phyloP scores from a whole-genome alignment of 2,329 filamentous ascomycete species.

The Leptoxyphium fumago region DNA sequence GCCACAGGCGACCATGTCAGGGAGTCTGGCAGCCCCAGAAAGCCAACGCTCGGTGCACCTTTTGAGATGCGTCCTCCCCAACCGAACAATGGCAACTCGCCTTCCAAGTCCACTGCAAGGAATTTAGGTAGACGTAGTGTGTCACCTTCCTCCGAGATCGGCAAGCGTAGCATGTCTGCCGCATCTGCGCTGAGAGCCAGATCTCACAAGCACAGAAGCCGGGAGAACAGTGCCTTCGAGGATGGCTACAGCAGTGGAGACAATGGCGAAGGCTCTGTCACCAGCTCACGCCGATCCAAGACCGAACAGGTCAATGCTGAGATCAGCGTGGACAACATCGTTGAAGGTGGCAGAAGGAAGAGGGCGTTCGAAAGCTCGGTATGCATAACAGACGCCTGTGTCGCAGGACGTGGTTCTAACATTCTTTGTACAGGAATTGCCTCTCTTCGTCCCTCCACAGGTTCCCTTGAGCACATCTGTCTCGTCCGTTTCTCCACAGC shows the following conservation, averaged over 20 bases:
- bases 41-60: slow-evolving; percentile 46
- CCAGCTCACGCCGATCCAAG: slow-evolving; percentile 58
- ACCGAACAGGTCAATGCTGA: slow-evolving; percentile 85
- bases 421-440: slow-evolving; percentile 57
- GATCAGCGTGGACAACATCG: slow-evolving; percentile 95
- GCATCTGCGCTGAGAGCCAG: slow-evolving; percentile 43
- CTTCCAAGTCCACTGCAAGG: slow-evolving; percentile 54
- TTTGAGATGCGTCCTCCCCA: slow-evolving; percentile 49
- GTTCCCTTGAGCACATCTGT: slow-evolving; percentile 92
- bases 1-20: slow-evolving; percentile 10
- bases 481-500: slow-evolving; percentile 86
- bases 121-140: slow-evolving; percentile 62
- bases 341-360: slow-evolving; percentile 90
- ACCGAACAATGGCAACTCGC: slow-evolving; percentile 44
- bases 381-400: slow-evolving; percentile 33
- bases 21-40: slow-evolving; percentile 29
- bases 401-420: slow-evolving; percentile 8
- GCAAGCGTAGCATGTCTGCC: slow-evolving; percentile 63
- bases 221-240: slow-evolving; percentile 35
- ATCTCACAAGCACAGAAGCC: slow-evolving; percentile 36
- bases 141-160: slow-evolving; percentile 51
- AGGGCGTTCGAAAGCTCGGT: slow-evolving; percentile 91
- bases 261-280: slow-evolving; percentile 58
- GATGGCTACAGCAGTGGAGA: slow-evolving; percentile 81
- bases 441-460: slow-evolving; percentile 84